phyloP scores from a whole-genome alignment of 164 flowering plant genomes.

The Nymphaea colorata region DNA sequence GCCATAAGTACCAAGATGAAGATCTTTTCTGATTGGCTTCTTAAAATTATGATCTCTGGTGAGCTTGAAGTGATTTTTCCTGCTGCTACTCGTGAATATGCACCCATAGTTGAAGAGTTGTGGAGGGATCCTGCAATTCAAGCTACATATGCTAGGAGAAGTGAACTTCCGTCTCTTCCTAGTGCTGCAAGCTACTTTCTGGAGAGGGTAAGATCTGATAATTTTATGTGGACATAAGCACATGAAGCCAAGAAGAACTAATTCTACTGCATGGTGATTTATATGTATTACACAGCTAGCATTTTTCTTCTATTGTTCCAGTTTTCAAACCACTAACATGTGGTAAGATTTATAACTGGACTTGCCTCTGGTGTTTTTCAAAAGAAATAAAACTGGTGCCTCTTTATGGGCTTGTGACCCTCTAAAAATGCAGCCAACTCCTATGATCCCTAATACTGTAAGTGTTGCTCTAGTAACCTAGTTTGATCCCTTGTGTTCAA shows the following conservation, averaged over 20 bases:
- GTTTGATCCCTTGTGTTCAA: no score
- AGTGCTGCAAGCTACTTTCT: constrained; percentile 64
- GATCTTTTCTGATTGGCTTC: constrained; percentile 88
- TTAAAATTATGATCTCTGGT: constrained; percentile 78
- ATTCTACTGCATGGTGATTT: neutral
- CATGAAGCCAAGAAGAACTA: neutral
- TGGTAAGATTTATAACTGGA: neutral
- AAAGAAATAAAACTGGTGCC: neutral
- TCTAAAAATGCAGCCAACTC: neutral
- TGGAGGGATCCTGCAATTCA: constrained; percentile 82
- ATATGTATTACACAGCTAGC: neutral
- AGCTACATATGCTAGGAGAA: constrained; percentile 67
- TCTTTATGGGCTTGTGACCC: neutral
- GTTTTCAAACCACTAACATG: neutral
- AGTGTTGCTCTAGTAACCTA: no score
- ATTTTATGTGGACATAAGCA: neutral
- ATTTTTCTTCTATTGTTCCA: neutral
- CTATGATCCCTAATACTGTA: no score
- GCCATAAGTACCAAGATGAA: constrained; percentile 66
- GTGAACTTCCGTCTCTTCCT: constrained; percentile 66
- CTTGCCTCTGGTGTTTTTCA: neutral
- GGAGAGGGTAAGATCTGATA: constrained; percentile 42
- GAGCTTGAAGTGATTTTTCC: constrained; percentile 82
- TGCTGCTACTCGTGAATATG: constrained; percentile 94
- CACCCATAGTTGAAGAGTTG: constrained; percentile 79